A percentile compares a stretch with the other conserved stretches of the same genome.
These are phyloP conservation scores for Cryphonectria carpinicola DNA, from an alignment of 2,329 filamentous ascomycete species.

Conservation along the genomic window DNA sequence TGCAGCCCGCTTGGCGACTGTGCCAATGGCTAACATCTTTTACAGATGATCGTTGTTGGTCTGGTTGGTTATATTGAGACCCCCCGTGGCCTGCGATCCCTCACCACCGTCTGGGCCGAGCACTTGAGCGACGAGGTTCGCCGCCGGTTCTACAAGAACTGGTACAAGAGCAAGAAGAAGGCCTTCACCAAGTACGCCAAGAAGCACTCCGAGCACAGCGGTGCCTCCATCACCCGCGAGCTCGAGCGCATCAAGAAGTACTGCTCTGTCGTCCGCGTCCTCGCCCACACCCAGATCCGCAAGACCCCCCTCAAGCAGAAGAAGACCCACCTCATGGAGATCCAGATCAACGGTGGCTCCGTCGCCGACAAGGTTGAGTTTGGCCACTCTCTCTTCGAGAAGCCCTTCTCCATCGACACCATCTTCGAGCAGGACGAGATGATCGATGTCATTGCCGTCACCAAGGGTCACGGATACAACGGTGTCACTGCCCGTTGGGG, in stretches of 20 bases:
- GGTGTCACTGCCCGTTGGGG: constrained; percentile 99
- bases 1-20: constrained; percentile 77
- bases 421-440: constrained; percentile 99
- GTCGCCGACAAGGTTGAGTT: constrained; percentile 96
- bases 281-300: constrained; percentile 99
- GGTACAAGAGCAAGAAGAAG: constrained; percentile 99
- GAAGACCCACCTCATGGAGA: constrained; percentile 99
- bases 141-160: constrained; percentile 99
- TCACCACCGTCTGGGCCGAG: constrained; percentile 99
- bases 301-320: constrained; percentile 99
- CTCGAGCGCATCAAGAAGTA: constrained; percentile 99
- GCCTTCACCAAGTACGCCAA: constrained; percentile 99
- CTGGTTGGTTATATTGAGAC: constrained; percentile 99
- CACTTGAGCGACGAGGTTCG: constrained; percentile 98
- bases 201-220: constrained; percentile 96
- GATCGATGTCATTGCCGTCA: constrained; percentile 98
- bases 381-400: constrained; percentile 96
- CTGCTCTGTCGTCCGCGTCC: constrained; percentile 98
- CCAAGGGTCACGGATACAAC: constrained; percentile 98
- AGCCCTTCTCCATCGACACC: constrained; percentile 88
- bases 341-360: constrained; percentile 98
- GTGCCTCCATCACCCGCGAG: constrained; percentile 90
- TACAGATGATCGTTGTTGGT: constrained; percentile 98
- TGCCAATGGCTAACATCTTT: constrained; percentile 73
- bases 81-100: constrained; percentile 96